These are phyloP conservation scores for Ceratobasidium sp. DNA, from an alignment of 1,284 basidiomycete species.

Conservation along the genomic window DNA sequence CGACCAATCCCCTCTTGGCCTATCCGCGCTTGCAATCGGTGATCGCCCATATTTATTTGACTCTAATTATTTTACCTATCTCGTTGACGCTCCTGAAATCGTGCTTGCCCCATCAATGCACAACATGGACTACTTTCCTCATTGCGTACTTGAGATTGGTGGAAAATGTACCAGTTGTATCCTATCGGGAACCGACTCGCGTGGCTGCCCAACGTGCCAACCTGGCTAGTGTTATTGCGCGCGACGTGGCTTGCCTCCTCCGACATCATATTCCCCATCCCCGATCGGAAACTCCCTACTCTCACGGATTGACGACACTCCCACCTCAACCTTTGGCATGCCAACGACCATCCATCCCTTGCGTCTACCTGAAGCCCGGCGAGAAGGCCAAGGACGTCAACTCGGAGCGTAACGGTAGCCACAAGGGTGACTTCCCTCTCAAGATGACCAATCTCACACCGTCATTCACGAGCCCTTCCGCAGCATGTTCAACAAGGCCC, in stretches of 20 bases:
- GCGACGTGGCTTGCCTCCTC: neutral
- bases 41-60: too few species aligned
- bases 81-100: constrained; percentile 74
- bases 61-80: constrained; percentile 83
- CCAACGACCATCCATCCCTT: constrained; percentile 85
- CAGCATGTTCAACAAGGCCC: constrained; percentile 81
- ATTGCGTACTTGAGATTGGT: constrained; percentile 5
- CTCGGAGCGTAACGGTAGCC: too few species aligned
- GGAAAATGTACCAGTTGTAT: constrained; percentile 17
- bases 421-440: constrained; percentile 92
- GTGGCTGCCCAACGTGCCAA: neutral
- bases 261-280: constrained; percentile 23
- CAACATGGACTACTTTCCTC: constrained; percentile 21
- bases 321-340: constrained; percentile 95
- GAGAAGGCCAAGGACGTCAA: constrained; percentile 76
- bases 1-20: too few species aligned
- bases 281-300: constrained; percentile 15
- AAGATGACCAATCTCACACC: constrained; percentile 71
- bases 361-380: constrained; percentile 93
- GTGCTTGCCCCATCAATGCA: constrained; percentile 87
- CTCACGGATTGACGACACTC: constrained; percentile 63
- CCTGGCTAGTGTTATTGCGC: neutral
- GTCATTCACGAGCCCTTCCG: constrained; percentile 69
- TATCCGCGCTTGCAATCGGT: too few species aligned
- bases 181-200: neutral